These are phyloP conservation scores for Pythium monospermum DNA, from an alignment of 352 stramenopile genomes.

Conservation along the genomic window DNA sequence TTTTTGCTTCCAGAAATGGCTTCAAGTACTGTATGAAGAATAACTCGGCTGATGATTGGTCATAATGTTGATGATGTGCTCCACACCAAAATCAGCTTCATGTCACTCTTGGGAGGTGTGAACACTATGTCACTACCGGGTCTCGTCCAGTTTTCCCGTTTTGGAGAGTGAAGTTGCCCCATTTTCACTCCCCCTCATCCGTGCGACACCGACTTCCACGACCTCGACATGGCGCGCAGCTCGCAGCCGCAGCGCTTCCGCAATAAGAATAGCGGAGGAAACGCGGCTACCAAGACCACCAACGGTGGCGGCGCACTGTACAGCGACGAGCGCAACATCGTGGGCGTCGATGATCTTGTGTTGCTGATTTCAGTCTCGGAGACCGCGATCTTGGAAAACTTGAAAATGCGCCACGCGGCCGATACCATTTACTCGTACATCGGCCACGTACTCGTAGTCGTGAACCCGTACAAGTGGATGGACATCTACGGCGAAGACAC, in stretches of 20 bases:
- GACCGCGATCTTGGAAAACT: slow-evolving; percentile 82
- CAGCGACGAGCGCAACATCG: slow-evolving; percentile 58
- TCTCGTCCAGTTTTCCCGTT: too few species aligned
- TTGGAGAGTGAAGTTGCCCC: neutral
- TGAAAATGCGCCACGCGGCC: slow-evolving; percentile 82
- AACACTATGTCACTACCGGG: too few species aligned
- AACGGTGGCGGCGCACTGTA: slow-evolving; percentile 25
- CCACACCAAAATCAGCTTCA: neutral
- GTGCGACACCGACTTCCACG: neutral
- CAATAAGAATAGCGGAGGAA: too few species aligned
- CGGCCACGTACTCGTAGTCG: slow-evolving; percentile 81
- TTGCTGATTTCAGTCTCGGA: slow-evolving; percentile 66
- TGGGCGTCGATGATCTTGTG: slow-evolving; percentile 83
- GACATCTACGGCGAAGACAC: slow-evolving; percentile 83
- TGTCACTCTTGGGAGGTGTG: too few species aligned
- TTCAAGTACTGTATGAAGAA: too few species aligned
- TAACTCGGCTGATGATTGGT: too few species aligned
- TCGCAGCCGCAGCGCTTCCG: slow-evolving; percentile 23
- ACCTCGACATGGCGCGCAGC: slow-evolving; percentile 16
- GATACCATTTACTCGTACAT: slow-evolving; percentile 90
- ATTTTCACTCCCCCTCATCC: neutral
- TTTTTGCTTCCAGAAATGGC: too few species aligned
- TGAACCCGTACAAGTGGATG: slow-evolving; percentile 90
- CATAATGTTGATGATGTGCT: neutral
- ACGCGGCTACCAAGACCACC: neutral